Percentiles rank a stretch among this genome's conserved stretches.
Conservation (phyloP, 768 basidiomycete genomes). For the Mrakia gelida region DNA sequence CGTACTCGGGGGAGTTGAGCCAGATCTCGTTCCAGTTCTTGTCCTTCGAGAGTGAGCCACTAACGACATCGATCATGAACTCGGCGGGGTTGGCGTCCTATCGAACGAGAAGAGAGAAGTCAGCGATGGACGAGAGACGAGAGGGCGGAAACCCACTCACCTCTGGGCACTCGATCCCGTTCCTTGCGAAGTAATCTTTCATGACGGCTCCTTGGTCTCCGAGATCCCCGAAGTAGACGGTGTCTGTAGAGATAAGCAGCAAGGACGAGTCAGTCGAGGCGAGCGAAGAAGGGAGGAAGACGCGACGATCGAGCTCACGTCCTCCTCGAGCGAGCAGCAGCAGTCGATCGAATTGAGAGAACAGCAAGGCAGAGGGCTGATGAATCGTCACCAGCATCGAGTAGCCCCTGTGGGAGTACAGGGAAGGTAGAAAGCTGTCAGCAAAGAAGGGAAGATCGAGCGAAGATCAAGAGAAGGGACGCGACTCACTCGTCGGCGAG, state of each 20-base stretch:
- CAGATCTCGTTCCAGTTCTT: conserved; percentile 73
- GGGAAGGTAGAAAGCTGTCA: no score
- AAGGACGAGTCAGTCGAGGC: not conserved
- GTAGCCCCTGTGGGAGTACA: conserved; percentile 52
- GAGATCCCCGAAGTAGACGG: conserved; percentile 63
- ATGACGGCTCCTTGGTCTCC: conserved; percentile 55
- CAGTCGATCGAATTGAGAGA: conserved; percentile 75
- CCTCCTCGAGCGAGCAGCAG: conserved; percentile 75
- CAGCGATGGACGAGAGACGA: conserved; percentile 4
- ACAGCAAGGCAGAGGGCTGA: conserved; percentile 80
- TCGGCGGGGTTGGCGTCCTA: conserved; percentile 22
- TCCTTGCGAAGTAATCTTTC: conserved; percentile 64
- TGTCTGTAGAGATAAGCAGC: not conserved
- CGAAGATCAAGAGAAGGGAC: no score
- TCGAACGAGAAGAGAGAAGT: no score
- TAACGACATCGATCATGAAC: conserved; percentile 20
- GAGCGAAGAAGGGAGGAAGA: not conserved
- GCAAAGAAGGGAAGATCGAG: no score
- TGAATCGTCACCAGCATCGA: conserved; percentile 74
- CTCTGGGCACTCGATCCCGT: conserved; percentile 63
- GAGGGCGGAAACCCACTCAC: not conserved
- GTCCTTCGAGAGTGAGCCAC: conserved; percentile 46
- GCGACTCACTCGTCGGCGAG: conserved; percentile 57
- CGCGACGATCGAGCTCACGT: conserved; percentile 22
- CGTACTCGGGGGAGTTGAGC: conserved; percentile 63